These are phyloP conservation scores for Cytospora piceae DNA, from an alignment of 2,329 filamentous ascomycete species.

Conservation along the genomic window DNA sequence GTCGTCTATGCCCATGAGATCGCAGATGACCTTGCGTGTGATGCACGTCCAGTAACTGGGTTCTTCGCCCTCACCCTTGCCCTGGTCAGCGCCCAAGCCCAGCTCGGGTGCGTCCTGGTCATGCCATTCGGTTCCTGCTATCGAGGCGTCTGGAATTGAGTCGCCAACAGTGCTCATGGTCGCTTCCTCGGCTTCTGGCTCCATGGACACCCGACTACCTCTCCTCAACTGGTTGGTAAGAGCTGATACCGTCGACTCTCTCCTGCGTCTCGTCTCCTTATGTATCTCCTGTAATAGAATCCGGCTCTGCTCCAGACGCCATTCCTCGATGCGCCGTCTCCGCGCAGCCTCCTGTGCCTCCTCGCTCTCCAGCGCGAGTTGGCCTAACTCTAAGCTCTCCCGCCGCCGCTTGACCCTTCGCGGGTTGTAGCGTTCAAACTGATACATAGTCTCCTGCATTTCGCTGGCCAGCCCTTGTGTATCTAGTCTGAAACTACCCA, in stretches of 20 bases:
- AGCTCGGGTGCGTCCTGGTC: constrained; percentile 51
- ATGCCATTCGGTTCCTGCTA: constrained; percentile 51
- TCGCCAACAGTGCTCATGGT: constrained; percentile 38
- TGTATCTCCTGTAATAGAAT: constrained; percentile 87
- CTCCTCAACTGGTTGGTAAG: constrained; percentile 37
- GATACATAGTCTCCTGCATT: constrained; percentile 84
- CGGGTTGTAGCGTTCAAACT: constrained; percentile 85
- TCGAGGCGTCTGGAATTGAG: constrained; percentile 44
- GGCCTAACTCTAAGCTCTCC: constrained; percentile 57
- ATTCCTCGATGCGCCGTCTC: constrained; percentile 83
- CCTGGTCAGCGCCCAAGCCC: constrained; percentile 37
- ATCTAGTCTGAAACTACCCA: constrained; percentile 80
- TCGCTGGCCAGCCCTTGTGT: constrained; percentile 55
- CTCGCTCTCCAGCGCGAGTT: constrained; percentile 57
- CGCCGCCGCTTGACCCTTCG: constrained; percentile 60
- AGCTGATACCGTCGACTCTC: constrained; percentile 61
- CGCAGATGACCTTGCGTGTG: constrained; percentile 82
- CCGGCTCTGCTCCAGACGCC: constrained; percentile 88
- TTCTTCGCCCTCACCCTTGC: constrained; percentile 47
- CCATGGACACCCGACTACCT: constrained; percentile 26
- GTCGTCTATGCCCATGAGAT: constrained; percentile 91
- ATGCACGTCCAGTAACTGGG: constrained; percentile 80
- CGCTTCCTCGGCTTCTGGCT: constrained; percentile 38
- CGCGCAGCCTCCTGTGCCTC: constrained; percentile 70
- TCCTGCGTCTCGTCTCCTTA: constrained; percentile 74